Evolutionary conservation across 2,329 filamentous ascomycete genomes (phyloP).

Genomic region (Ophioceras dolichostomum): DNA sequence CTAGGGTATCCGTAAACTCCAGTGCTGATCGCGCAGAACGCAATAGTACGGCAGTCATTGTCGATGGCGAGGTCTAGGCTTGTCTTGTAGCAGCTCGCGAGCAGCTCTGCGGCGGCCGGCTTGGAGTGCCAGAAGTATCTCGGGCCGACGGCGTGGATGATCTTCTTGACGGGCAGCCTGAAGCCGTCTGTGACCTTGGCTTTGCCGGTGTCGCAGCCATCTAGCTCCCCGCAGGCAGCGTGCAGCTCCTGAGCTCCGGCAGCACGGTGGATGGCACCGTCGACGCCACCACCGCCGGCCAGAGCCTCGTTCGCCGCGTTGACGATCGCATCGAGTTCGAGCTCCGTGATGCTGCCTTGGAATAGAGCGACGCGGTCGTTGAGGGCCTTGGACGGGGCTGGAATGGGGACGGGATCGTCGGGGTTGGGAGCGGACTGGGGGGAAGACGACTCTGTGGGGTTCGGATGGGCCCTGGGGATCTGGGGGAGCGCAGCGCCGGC

Average conservation of each 20-base stretch:
- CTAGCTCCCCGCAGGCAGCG: slow-evolving; percentile 57
- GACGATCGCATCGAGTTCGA: slow-evolving; percentile 72
- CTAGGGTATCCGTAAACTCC: slow-evolving; percentile 84
- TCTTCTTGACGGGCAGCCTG: slow-evolving; percentile 58
- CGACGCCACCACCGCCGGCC: slow-evolving; percentile 80
- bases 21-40: slow-evolving; percentile 77
- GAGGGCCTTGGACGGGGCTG: slow-evolving; percentile 33
- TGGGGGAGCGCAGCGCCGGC: slow-evolving; percentile 5
- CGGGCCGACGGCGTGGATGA: slow-evolving; percentile 89
- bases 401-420: not conserved
- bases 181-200: slow-evolving; percentile 78
- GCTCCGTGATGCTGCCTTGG: slow-evolving; percentile 68
- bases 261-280: slow-evolving; percentile 74
- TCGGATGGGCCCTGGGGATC: too few species aligned
- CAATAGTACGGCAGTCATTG: slow-evolving; percentile 56
- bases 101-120: slow-evolving; percentile 31
- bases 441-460: not conserved
- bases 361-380: slow-evolving; percentile 63
- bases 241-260: slow-evolving; percentile 61
- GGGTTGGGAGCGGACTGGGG: slow-evolving; percentile 5
- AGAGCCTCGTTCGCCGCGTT: slow-evolving; percentile 80
- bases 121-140: slow-evolving; percentile 42
- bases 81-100: slow-evolving; percentile 53
- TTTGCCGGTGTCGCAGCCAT: slow-evolving; percentile 63
- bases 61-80: slow-evolving; percentile 62